Conservation (phyloP, 257 asterid genomes). For the Solanum peruvianum region DNA sequence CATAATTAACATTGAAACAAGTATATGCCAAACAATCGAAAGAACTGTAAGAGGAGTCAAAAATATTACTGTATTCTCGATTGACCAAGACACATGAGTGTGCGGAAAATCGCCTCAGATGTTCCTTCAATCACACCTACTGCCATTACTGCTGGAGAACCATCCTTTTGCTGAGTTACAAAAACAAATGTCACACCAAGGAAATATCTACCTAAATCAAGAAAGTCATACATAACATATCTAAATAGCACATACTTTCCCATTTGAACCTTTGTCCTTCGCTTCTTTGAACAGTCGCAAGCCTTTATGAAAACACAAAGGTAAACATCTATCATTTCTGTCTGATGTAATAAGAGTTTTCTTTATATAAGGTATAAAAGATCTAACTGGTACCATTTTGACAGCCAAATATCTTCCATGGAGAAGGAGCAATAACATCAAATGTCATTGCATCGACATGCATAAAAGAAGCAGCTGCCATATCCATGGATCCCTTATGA, state of each 20-base stretch:
- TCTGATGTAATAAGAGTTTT: not conserved
- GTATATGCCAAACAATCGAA: not conserved
- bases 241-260: constrained; percentile 28
- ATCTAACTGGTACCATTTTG: constrained; percentile 45
- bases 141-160: constrained; percentile 89
- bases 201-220: not conserved
- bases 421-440: constrained; percentile 73
- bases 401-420: constrained; percentile 86
- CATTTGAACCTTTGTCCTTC: constrained; percentile 50
- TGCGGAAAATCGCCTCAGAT: constrained; percentile 72
- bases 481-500: constrained; percentile 21
- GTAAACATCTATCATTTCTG: not conserved
- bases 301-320: constrained; percentile 27
- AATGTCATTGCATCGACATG: constrained; percentile 59
- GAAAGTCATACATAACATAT: not conserved
- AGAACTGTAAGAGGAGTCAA: not conserved
- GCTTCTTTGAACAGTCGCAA: constrained; percentile 87
- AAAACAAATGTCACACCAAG: not conserved
- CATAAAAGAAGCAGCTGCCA: constrained; percentile 26
- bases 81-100: constrained; percentile 73
- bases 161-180: constrained; percentile 44
- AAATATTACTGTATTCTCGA: constrained; percentile 77
- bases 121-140: constrained; percentile 71
- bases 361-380: not conserved
- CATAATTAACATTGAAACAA: not conserved